Percentiles rank a stretch among this genome's conserved stretches.
phyloP scores from a whole-genome alignment of 176 grass and related monocot species.

The Ensete glaucum region DNA sequence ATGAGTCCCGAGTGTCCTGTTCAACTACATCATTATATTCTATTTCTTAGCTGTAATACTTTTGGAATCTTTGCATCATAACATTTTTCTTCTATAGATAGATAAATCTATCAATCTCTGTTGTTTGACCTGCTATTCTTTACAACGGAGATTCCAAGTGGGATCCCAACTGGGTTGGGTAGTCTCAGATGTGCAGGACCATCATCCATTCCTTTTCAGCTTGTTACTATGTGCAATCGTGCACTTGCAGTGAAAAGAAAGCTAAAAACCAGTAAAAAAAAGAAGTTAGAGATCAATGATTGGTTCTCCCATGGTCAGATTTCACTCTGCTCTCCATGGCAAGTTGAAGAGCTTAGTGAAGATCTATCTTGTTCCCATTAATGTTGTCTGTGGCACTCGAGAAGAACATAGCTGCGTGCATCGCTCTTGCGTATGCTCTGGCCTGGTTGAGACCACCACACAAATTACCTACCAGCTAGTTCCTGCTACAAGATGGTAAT shows the following conservation, averaged over 20 bases:
- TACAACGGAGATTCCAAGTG: not conserved
- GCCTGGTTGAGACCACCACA: conserved; percentile 37
- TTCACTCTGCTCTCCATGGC: conserved; percentile 78
- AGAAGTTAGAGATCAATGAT: conserved; percentile 72
- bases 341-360: conserved; percentile 97
- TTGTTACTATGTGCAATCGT: conserved; percentile 13
- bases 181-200: not conserved
- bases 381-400: conserved; percentile 90
- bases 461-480: no score
- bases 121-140: not conserved
- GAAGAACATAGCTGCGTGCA: conserved; percentile 98
- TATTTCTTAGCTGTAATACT: no score
- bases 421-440: conserved; percentile 90
- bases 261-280: not conserved
- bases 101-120: no score
- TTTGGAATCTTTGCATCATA: no score
- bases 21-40: no score
- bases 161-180: not conserved
- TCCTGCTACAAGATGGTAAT: not conserved
- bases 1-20: no score
- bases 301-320: conserved; percentile 93
- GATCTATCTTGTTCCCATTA: conserved; percentile 99
- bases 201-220: not conserved
- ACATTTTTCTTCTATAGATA: no score
- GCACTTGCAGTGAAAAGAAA: not conserved